These are phyloP conservation scores for Tausonia pullulans DNA, from an alignment of 1,284 basidiomycete genomes.

Conservation along the genomic window DNA sequence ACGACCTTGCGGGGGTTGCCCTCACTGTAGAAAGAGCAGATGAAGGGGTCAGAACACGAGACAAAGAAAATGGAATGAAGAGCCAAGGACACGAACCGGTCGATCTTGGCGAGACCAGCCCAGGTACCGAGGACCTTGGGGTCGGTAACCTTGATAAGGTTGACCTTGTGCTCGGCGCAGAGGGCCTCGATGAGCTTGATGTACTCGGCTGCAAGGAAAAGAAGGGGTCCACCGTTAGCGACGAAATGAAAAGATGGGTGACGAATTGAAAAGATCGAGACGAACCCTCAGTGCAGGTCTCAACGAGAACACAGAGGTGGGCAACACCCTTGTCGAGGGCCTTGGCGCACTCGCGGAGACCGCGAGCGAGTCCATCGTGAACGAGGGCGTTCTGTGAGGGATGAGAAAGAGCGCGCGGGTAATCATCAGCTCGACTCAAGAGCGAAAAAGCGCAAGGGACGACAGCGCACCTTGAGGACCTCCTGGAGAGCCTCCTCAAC, in stretches of 20 bases:
- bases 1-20: constrained; percentile 97
- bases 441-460: background rate
- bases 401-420: background rate
- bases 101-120: constrained; percentile 76
- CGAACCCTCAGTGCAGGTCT: constrained; percentile 81
- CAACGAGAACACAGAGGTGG: constrained; percentile 96
- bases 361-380: constrained; percentile 95
- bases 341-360: constrained; percentile 95
- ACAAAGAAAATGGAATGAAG: too few relatives aligned
- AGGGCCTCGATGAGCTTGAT: constrained; percentile 72
- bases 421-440: background rate
- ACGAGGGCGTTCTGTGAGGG: constrained; percentile 68
- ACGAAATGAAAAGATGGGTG: too few relatives aligned
- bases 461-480: constrained; percentile 35
- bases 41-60: too few relatives aligned
- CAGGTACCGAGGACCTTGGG: constrained; percentile 95
- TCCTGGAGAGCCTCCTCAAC: constrained; percentile 98
- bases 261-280: background rate
- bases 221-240: too few relatives aligned
- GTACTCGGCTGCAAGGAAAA: constrained; percentile 61
- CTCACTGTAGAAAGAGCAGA: constrained; percentile 48
- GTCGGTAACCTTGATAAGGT: constrained; percentile 80
- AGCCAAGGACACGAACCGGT: background rate
- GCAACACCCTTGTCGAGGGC: constrained; percentile 98
- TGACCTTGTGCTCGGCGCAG: constrained; percentile 41